Conservation (phyloP, 345 rosid species). For the Aquilaria sinensis region DNA sequence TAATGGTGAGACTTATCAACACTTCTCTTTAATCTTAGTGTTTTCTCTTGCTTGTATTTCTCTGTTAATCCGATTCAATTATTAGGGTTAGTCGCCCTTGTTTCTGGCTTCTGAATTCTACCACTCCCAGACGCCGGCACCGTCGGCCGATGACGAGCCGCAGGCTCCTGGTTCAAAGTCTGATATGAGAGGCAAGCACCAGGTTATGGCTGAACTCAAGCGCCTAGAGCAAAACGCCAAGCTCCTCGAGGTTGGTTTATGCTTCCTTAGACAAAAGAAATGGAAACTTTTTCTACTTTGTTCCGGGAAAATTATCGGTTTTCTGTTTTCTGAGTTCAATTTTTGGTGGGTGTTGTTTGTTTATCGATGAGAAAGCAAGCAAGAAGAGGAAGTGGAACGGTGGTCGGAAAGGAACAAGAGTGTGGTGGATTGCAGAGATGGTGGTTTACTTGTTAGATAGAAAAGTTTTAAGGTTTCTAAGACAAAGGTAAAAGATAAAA, state of each 20-base stretch:
- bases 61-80: too few species aligned
- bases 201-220: slow-evolving; percentile 66
- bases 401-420: too few species aligned
- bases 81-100: background rate
- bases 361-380: too few species aligned
- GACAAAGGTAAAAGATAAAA: background rate
- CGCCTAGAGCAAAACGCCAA: slow-evolving; percentile 62
- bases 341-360: background rate
- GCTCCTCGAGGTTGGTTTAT: slow-evolving; percentile 44
- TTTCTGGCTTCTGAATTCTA: slow-evolving; percentile 8
- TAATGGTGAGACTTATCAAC: too few species aligned
- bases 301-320: background rate
- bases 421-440: too few species aligned
- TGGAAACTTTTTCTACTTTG: background rate
- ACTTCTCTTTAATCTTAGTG: too few species aligned
- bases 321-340: background rate
- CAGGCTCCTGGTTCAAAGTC: slow-evolving; percentile 21
- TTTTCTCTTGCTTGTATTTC: too few species aligned
- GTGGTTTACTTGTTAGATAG: too few species aligned
- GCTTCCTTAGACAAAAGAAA: background rate
- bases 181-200: slow-evolving; percentile 63
- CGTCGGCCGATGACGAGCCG: slow-evolving; percentile 27
- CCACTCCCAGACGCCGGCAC: slow-evolving; percentile 23
- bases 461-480: background rate
- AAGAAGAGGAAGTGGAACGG: too few species aligned